Conservation (phyloP, 2,329 filamentous ascomycete species). For the Alternaria hordeiaustralica region DNA sequence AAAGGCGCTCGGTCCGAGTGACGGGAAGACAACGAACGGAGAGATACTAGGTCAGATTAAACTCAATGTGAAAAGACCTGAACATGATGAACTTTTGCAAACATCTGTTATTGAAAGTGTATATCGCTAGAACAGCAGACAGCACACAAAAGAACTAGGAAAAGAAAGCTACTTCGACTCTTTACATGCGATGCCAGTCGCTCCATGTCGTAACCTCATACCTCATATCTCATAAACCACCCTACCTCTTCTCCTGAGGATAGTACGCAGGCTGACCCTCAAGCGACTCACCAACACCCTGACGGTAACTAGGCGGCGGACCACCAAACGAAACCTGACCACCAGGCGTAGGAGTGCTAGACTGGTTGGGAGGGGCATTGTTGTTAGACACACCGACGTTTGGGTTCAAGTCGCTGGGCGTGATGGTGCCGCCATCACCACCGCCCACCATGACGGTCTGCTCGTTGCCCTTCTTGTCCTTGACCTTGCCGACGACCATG, state of each 20-base stretch:
- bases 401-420: slow-evolving; percentile 48
- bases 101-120: not conserved
- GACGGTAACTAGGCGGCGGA: slow-evolving; percentile 42
- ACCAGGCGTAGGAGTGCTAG: slow-evolving; percentile 26
- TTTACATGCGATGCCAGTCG: not conserved
- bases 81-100: too few species aligned
- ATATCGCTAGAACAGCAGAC: not conserved
- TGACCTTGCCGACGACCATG: slow-evolving; percentile 87
- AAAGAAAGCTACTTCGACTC: not conserved
- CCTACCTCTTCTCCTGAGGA: slow-evolving; percentile 42
- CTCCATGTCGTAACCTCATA: slow-evolving; percentile 26
- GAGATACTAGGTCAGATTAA: not conserved
- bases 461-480: slow-evolving; percentile 75
- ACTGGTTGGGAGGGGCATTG: slow-evolving; percentile 34
- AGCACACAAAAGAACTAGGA: not conserved
- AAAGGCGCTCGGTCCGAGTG: not conserved
- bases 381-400: slow-evolving; percentile 37
- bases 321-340: slow-evolving; percentile 46
- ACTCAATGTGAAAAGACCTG: not conserved
- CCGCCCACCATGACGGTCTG: slow-evolving; percentile 71
- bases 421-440: slow-evolving; percentile 60
- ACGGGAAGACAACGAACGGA: not conserved
- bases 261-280: slow-evolving; percentile 45
- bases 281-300: slow-evolving; percentile 47
- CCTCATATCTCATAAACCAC: slow-evolving; percentile 29